Conservation (phyloP, 2,329 filamentous ascomycete species). For the Hypomyces perniciosus region DNA sequence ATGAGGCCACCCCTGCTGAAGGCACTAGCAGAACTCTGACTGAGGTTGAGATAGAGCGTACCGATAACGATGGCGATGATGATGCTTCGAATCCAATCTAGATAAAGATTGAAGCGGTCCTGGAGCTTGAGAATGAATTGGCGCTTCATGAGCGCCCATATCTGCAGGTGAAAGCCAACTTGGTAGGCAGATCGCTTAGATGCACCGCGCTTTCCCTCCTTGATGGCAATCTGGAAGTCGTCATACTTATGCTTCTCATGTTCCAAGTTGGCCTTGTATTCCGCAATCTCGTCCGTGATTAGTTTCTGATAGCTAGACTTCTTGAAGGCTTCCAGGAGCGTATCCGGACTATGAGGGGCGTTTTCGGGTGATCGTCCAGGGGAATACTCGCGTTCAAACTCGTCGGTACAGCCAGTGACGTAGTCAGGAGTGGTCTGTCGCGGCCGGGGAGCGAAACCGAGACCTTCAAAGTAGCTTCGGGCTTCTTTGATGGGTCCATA, state of each 20-base stretch:
- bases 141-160: constrained; percentile 77
- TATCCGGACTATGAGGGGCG: constrained; percentile 61
- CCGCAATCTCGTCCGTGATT: constrained; percentile 59
- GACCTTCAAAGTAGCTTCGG: constrained; percentile 65
- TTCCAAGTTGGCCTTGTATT: constrained; percentile 59
- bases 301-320: constrained; percentile 52
- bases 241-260: constrained; percentile 63
- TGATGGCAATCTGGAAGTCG: constrained; percentile 70
- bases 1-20: constrained; percentile 78
- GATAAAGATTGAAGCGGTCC: constrained; percentile 68
- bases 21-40: constrained; percentile 59
- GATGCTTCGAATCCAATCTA: constrained; percentile 64
- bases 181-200: constrained; percentile 75
- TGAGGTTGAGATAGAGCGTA: constrained; percentile 69
- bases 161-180: constrained; percentile 74
- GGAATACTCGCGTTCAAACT: constrained; percentile 75
- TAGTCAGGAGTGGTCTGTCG: constrained; percentile 79
- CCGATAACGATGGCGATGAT: constrained; percentile 73
- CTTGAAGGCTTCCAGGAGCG: constrained; percentile 64
- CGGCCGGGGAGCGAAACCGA: constrained; percentile 69
- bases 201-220: constrained; percentile 70
- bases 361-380: constrained; percentile 59
- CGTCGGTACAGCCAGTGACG: constrained; percentile 74
- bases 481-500: constrained; percentile 65
- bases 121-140: constrained; percentile 84